Evolutionary conservation across 495 filamentous ascomycete genomes (phyloP).

Genomic region (Penicillium bovifimosum): DNA sequence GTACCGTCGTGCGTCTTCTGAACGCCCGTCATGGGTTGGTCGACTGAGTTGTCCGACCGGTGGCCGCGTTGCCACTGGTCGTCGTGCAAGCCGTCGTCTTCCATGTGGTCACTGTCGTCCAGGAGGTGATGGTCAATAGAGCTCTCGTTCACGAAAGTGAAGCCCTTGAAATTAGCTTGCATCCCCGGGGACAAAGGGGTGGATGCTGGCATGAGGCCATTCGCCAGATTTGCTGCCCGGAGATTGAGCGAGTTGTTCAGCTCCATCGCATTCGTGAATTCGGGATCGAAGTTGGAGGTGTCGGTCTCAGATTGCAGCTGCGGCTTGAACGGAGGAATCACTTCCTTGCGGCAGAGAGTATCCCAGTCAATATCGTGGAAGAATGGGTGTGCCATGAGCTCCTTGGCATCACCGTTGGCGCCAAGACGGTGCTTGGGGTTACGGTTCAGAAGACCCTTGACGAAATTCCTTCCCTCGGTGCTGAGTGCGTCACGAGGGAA

Average conservation of each 20-base stretch:
- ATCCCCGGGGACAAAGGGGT: slow-evolving; percentile 90
- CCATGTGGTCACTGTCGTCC: slow-evolving; percentile 58
- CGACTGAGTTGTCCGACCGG: slow-evolving; percentile 29
- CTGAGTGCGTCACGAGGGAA: slow-evolving; percentile 94
- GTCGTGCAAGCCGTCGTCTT: slow-evolving; percentile 62
- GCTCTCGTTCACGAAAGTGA: slow-evolving; percentile 97
- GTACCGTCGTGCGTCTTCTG: slow-evolving; percentile 57
- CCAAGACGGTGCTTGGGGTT: slow-evolving; percentile 95
- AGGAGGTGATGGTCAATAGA: slow-evolving; percentile 86
- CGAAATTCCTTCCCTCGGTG: slow-evolving; percentile 91
- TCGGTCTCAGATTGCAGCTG: slow-evolving; percentile 92
- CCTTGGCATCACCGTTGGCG: slow-evolving; percentile 84
- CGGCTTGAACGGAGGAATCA: slow-evolving; percentile 97
- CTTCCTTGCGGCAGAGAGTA: slow-evolving; percentile 75
- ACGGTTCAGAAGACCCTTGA: slow-evolving; percentile 93
- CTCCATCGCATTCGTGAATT: slow-evolving; percentile 92
- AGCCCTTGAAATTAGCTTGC: slow-evolving; percentile 97
- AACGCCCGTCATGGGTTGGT: slow-evolving; percentile 70
- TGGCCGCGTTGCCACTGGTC: slow-evolving; percentile 41
- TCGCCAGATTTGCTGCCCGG: slow-evolving; percentile 69
- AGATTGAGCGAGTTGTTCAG: slow-evolving; percentile 69
- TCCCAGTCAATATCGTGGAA: slow-evolving; percentile 93
- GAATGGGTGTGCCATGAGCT: slow-evolving; percentile 91
- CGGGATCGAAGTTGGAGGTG: slow-evolving; percentile 96
- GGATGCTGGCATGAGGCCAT: slow-evolving; percentile 71